These are phyloP conservation scores for Periconia digitata DNA, from an alignment of 2,329 filamentous ascomycete species.

Conservation along the genomic window DNA sequence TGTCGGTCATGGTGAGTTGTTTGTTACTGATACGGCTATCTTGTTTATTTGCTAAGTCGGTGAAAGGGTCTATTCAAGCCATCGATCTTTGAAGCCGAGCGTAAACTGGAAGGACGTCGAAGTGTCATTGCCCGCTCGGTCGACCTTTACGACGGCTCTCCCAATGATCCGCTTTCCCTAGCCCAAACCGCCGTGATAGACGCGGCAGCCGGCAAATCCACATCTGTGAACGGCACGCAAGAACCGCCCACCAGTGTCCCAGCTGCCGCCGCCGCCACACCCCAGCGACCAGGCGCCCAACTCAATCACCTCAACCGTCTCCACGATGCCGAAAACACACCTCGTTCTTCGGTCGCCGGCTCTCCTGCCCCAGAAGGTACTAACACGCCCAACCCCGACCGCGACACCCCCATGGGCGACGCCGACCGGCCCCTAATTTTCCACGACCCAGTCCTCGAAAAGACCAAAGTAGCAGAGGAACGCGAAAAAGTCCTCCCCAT, in stretches of 20 bases:
- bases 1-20: slow-evolving; percentile 83
- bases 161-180: slow-evolving; percentile 84
- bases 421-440: slow-evolving; percentile 39
- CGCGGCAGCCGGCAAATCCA: slow-evolving; percentile 48
- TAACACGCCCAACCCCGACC: slow-evolving; percentile 64
- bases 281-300: slow-evolving; percentile 56
- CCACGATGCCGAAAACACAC: slow-evolving; percentile 72
- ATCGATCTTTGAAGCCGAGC: slow-evolving; percentile 77
- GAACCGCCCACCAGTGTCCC: slow-evolving; percentile 43
- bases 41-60: not conserved
- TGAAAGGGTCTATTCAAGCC: slow-evolving; percentile 80
- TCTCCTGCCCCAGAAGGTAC: slow-evolving; percentile 86
- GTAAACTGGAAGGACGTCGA: slow-evolving; percentile 77
- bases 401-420: slow-evolving; percentile 49
- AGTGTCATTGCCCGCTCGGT: slow-evolving; percentile 85
- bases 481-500: slow-evolving; percentile 80
- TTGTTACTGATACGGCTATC: too few relatives aligned
- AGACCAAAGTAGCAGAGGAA: slow-evolving; percentile 58
- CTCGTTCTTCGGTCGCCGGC: slow-evolving; percentile 80
- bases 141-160: slow-evolving; percentile 89
- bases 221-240: slow-evolving; percentile 31
- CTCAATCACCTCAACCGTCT: slow-evolving; percentile 70
- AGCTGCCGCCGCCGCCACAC: slow-evolving; percentile 60
- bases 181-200: slow-evolving; percentile 73
- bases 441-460: slow-evolving; percentile 52